Base-by-base conservation (phyloP, 345 rosid genomes). In the Rhizophora mangle region DNA sequence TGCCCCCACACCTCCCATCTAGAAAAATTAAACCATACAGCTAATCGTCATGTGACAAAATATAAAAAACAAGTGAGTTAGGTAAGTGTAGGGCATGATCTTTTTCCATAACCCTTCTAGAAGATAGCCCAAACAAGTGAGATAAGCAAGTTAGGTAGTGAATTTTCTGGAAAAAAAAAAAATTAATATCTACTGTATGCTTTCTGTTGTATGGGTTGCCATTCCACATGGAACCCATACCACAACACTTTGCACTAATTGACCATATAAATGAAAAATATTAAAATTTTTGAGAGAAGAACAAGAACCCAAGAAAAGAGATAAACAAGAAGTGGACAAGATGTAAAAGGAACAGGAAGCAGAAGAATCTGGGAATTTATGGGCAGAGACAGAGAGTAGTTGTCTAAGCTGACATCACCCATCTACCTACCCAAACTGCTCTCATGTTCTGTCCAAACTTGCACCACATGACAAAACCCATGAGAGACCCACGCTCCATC, bases 81-180 rank as follows among this genome's bases (percentile, higher is more conserved):
- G 64, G 71, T 68, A 43, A 68, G 56, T 15, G 63, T 26, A 39
- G 8, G 39, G 52, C 18, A 3, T 18, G 54, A 16, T 24, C 60
- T 67, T 55, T 67, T 30, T 19, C n/a, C 62, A 26, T 56, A 55
- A 67, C 62, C 54, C 56, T 68, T 68, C 71, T 68, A 68, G 64
- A 68, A 46, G 55, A 27, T 51, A 36, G 26, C 1, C 62, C 52
- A 3, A 8, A 56, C 53, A n/a, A 34, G 37, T 34, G 37, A 34
- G 6, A 34, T 34, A 34, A 7, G 37, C 37, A 8, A 34, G 37
- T 34, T 34, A 34, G 37, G 37, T 34, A 34, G 8, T 34, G 10
- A 34, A 34, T 34, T 34, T 34, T 7, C 9, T 34, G 9, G 37
- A 34, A 2, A 7, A 5, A 55, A 8, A 22, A 16, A 8, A 67